Percentiles rank a stretch among this genome's conserved stretches.
These are phyloP conservation scores for Penicillium waksmanii DNA, from an alignment of 495 filamentous ascomycete genomes.

Conservation along the genomic window DNA sequence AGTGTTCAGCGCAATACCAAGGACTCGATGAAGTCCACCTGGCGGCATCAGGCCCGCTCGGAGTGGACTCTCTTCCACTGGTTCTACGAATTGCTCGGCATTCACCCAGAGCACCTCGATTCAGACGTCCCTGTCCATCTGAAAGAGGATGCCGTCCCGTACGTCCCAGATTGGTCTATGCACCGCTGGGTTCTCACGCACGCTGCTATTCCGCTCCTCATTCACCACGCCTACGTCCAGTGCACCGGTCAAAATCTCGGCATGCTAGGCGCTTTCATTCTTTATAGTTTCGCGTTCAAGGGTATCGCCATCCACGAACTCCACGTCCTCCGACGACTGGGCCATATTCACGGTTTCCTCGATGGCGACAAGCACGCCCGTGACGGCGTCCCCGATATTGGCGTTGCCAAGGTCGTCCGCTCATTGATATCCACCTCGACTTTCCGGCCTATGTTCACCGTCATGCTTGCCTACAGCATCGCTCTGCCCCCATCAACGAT, in stretches of 20 bases:
- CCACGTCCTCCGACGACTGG: constrained; percentile 34
- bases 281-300: constrained; percentile 37
- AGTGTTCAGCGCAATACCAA: constrained; percentile 32
- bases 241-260: constrained; percentile 32
- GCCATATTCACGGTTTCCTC: constrained; percentile 38
- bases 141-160: constrained; percentile 33
- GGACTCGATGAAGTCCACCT: constrained; percentile 44
- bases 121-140: constrained; percentile 27
- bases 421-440: constrained; percentile 35
- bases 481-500: constrained; percentile 25
- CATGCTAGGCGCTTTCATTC: constrained; percentile 29
- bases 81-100: constrained; percentile 36
- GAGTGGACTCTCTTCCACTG: constrained; percentile 38
- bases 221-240: constrained; percentile 36
- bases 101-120: constrained; percentile 35
- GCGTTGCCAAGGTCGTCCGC: constrained; percentile 35
- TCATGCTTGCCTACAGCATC: constrained; percentile 36
- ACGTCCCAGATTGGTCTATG: constrained; percentile 35
- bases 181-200: constrained; percentile 37
- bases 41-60: constrained; percentile 31
- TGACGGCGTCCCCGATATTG: constrained; percentile 41
- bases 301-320: constrained; percentile 36
- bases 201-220: constrained; percentile 27
- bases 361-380: constrained; percentile 44
- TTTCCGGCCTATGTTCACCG: constrained; percentile 39